phyloP scores from a whole-genome alignment of 306 rosid species.

The Gynostemma pentaphyllum region DNA sequence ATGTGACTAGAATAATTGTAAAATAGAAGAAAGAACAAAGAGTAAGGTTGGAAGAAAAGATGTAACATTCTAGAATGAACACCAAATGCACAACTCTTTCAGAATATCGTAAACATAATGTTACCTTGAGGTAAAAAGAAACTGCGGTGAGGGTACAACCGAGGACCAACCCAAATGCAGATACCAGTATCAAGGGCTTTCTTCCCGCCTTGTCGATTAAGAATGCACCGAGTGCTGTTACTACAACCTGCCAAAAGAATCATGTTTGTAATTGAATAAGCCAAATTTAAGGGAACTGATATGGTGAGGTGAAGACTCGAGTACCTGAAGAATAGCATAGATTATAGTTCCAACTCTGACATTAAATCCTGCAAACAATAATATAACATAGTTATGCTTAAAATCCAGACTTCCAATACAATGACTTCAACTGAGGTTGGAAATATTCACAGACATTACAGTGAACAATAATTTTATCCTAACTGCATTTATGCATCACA shows the following conservation, averaged over 20 bases:
- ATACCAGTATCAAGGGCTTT: constrained; percentile 82
- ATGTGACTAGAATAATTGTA: background rate
- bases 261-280: background rate
- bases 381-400: background rate
- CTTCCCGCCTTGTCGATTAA: constrained; percentile 65
- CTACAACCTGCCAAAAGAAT: constrained; percentile 35
- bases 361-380: constrained; percentile 50
- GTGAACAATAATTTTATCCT: background rate
- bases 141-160: constrained; percentile 51
- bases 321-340: constrained; percentile 72
- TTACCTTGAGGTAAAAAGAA: constrained; percentile 75
- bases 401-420: background rate
- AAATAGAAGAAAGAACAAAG: background rate
- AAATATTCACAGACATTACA: background rate
- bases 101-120: background rate
- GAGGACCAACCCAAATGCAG: constrained; percentile 56
- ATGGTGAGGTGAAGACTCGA: background rate
- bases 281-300: background rate
- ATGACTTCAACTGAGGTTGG: background rate
- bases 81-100: background rate
- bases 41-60: background rate
- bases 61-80: constrained; percentile 3
- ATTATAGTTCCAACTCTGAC: constrained; percentile 37
- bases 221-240: constrained; percentile 50
- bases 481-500: too few species aligned